Evolutionary conservation across 306 rosid genomes (phyloP), one percentile per base, ranked within the genome.

Genomic region (Alnus glutinosa): DNA sequence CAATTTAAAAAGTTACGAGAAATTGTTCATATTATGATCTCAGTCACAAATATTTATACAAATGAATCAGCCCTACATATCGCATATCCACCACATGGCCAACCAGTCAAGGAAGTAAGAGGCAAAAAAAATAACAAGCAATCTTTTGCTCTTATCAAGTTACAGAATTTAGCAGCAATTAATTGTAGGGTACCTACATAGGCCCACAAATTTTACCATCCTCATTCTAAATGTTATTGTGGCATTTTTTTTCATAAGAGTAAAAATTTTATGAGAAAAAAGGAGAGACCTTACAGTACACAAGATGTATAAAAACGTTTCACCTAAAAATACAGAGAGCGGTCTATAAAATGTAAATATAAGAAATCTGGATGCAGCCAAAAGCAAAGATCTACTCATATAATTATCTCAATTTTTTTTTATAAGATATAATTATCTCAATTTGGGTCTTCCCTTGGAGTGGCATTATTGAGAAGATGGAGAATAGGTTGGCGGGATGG

Each of bases 11-110:
- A 30, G 72, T 67, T 37, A 46, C 0, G 68, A 55, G 3, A 28
- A 71, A 55, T 49, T 78, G 51, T 54, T 32, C 28, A 66, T 28
- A 18, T 66, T 11, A 63, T 9, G 44, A 69, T 49, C 55, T 75
- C 42, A 28, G 46, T 15, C 12, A 30, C 18, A 62, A 15, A 30
- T 9, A 28, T 70, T 4, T 2, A 70, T 23, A 19, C 9, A 12
- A n/a, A 70, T 2, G 55, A n/a, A 70, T 9, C 5, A n/a, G 73
- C n/a, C 46, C 19, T 32, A 9, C 52, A 69, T 18, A 42, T 2
- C 47, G 18, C 55, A 23, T 48, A 66, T 19, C 18, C 55, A 47
- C n/a, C 54, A 23, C 16, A 44, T 46, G 34, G 36, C 12, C 28
- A 15, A 64, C 18, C 70, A 64, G 23, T 36, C 46, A 9, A 32